Evolutionary conservation across 108 stramenopile species (phyloP).

Genomic region (Epipyxis sp.): DNA sequence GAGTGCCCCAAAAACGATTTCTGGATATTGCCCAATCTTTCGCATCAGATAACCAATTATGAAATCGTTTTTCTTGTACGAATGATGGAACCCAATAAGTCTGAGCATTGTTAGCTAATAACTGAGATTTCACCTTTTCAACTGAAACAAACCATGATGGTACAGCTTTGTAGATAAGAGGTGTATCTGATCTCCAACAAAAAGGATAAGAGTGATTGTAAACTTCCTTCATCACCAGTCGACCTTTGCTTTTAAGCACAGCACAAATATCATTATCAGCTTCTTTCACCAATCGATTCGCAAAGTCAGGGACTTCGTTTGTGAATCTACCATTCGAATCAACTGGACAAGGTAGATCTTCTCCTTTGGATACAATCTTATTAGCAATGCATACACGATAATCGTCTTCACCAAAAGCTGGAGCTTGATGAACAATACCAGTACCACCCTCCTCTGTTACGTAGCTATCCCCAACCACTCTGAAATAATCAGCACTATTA

Average conservation of each 20-base stretch:
- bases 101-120: slow-evolving; percentile 88
- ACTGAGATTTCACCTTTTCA: slow-evolving; percentile 56
- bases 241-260: slow-evolving; percentile 73
- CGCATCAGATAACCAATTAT: slow-evolving; percentile 96
- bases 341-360: slow-evolving; percentile 88
- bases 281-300: slow-evolving; percentile 85
- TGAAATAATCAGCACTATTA: slow-evolving; percentile 62
- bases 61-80: slow-evolving; percentile 95
- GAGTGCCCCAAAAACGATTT: slow-evolving; percentile 98
- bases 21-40: slow-evolving; percentile 98
- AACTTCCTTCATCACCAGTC: slow-evolving; percentile 82
- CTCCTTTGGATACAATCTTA: slow-evolving; percentile 83
- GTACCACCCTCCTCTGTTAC: slow-evolving; percentile 98
- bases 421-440: slow-evolving; percentile 98
- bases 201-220: slow-evolving; percentile 95
- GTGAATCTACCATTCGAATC: slow-evolving; percentile 90
- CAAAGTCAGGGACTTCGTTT: slow-evolving; percentile 69
- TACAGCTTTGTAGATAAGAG: slow-evolving; percentile 98
- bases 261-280: slow-evolving; percentile 86
- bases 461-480: slow-evolving; percentile 82
- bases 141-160: slow-evolving; percentile 99
- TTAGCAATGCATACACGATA: slow-evolving; percentile 95
- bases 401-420: slow-evolving; percentile 99
- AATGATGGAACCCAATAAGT: slow-evolving; percentile 87
- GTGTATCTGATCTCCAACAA: slow-evolving; percentile 99